Evolutionary conservation across 495 filamentous ascomycete species (phyloP).

Genomic region (Penicillium verhagenii): DNA sequence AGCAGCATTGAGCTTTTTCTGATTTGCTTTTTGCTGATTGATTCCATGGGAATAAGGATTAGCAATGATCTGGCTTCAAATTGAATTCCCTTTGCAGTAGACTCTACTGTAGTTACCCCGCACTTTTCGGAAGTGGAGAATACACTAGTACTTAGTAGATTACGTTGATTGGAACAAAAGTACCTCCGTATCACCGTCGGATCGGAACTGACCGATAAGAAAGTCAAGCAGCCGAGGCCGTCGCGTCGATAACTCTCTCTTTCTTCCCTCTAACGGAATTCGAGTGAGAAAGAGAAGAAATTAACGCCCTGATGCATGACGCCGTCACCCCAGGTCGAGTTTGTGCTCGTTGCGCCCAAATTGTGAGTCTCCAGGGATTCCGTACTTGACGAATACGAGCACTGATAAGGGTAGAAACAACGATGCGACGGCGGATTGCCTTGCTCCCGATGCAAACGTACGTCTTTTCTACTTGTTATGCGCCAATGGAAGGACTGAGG

Average conservation of each 20-base stretch:
- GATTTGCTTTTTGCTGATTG: too few relatives aligned
- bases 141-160: background rate
- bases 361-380: conserved; percentile 12
- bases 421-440: conserved; percentile 27
- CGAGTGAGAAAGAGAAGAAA: background rate
- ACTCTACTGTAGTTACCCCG: too few relatives aligned
- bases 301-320: background rate
- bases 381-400: background rate
- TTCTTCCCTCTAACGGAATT: background rate
- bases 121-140: background rate
- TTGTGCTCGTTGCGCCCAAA: conserved; percentile 30
- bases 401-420: conserved; percentile 26
- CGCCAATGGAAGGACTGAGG: background rate
- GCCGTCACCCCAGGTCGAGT: conserved; percentile 20
- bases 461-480: background rate
- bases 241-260: conserved; percentile 9
- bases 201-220: conserved; percentile 17
- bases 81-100: too few relatives aligned
- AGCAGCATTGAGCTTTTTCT: too few relatives aligned
- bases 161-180: background rate
- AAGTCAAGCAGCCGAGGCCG: conserved; percentile 2
- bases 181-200: conserved; percentile 7
- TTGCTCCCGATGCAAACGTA: conserved; percentile 30
- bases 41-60: too few relatives aligned
- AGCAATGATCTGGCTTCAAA: too few relatives aligned